Percentiles rank a stretch among this genome's conserved stretches.
These are phyloP conservation scores for Eutrema yunnanense DNA, from an alignment of 345 rosid species.

Conservation along the genomic window DNA sequence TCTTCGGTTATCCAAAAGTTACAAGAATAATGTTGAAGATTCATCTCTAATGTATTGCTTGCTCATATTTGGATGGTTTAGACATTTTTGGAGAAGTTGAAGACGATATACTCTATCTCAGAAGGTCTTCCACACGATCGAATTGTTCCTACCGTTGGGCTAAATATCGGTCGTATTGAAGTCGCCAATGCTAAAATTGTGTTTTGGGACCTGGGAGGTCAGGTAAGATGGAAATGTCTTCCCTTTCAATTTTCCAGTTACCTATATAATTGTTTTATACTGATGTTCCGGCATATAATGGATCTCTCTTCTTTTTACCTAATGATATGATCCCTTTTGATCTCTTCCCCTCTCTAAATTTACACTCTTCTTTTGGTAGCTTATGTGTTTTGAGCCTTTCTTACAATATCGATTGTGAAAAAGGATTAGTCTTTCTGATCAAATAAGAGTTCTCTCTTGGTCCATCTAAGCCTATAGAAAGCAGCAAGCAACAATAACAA, in stretches of 20 bases:
- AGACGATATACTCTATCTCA: conserved; percentile 63
- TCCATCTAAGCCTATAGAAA: not conserved
- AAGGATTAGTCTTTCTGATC: not conserved
- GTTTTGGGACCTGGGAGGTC: conserved; percentile 99
- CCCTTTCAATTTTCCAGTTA: not conserved
- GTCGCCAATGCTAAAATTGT: conserved; percentile 75
- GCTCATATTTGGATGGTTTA: conserved; percentile 20
- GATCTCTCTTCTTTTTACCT: too few relatives aligned
- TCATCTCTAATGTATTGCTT: not conserved
- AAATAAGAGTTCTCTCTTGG: not conserved
- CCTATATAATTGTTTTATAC: not conserved
- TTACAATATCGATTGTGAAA: not conserved
- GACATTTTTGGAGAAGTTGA: conserved; percentile 95
- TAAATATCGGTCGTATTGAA: conserved; percentile 89
- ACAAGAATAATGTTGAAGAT: not conserved
- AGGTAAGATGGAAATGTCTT: conserved; percentile 40
- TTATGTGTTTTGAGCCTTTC: not conserved
- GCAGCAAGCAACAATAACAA: not conserved
- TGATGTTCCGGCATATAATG: too few relatives aligned
- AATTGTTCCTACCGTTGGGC: conserved; percentile 98
- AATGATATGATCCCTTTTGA: not conserved
- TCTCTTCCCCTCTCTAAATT: not conserved
- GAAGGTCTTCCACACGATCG: conserved; percentile 98
- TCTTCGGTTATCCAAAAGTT: not conserved
- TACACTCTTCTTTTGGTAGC: not conserved